Base-by-base conservation (phyloP, 208 protist genomes). In the Trypanosoma melophagium region DNA sequence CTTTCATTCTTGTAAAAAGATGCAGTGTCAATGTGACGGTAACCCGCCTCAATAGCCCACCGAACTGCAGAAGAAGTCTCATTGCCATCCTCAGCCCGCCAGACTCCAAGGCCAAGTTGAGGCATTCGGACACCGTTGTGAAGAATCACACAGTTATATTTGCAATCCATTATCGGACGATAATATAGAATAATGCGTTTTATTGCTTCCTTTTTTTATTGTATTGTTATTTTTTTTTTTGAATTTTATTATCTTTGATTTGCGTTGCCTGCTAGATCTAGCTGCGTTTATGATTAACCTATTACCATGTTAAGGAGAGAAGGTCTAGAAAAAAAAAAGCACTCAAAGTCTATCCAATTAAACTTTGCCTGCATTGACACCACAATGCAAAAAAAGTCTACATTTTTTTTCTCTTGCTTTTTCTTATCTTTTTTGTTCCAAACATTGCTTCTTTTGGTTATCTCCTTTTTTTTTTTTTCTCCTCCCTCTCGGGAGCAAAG, bases 1-100 rank as follows among this genome's bases (percentile, higher is more conserved):
- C 53, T 74, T 61, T 97, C 91, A 63, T 98, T 98, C 13, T 77
- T 69, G 77, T 97, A 97, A 21, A 80, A 71, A 45, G 41, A 57
- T 3, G 94, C 90, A 44, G 81, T 90, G 76, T 97, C 94, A 50
- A 97, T 89, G 63, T 96, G 89, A 22, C 83, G 71, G 70, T 97
- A 97, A 19, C 94, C 94, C 8, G 77, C 71, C 45, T 85, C 50
- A 16, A 95, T 16, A 1, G 90, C 89, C 51, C 61, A 74, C 47
- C 71, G 59, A 4, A 93, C 67, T 28, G 81, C 81, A 42, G 77
- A 44, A n/a, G 71, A 57, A 0, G 83, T 69, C 58, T 88, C 77
- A 8, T 74, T 56, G 19, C 75, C 80, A 52, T 88, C 71, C 47
- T 72, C 66, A 22, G 78, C 71, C 64, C 88, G 59, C 71, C 77